A percentile compares a stretch with the other conserved stretches of the same genome.
Conservation (phyloP, 192 early-diverging fungal genomes). For the Phlyctochytrium arcticum region DNA sequence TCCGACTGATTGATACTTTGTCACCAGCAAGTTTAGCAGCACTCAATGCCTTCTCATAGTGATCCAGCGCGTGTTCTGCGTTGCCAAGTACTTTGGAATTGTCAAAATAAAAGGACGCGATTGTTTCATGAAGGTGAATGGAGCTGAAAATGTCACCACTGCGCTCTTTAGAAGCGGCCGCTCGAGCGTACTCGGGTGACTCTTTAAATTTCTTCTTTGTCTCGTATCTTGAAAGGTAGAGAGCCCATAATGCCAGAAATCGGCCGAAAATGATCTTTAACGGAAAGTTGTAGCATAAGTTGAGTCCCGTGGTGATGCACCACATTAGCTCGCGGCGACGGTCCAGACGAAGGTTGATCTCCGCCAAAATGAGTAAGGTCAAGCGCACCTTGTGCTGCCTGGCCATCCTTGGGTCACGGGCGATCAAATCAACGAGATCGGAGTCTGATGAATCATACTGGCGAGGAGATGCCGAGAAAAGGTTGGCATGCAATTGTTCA, state of each 20-base stretch:
- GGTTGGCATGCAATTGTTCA: neutral
- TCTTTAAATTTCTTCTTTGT: neutral
- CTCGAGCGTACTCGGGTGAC: neutral
- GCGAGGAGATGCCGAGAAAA: neutral
- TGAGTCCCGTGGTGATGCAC: constrained; percentile 33
- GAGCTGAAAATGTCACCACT: neutral
- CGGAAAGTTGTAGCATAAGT: constrained; percentile 39
- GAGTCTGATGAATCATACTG: neutral
- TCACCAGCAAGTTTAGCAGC: constrained; percentile 29
- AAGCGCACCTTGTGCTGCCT: constrained; percentile 26
- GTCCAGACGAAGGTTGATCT: constrained; percentile 28
- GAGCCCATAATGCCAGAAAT: constrained; percentile 32
- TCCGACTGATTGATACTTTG: constrained; percentile 17
- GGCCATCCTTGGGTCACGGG: neutral
- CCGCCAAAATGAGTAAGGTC: constrained; percentile 24
- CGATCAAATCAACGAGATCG: constrained; percentile 3
- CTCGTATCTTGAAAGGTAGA: neutral
- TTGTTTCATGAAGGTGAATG: neutral
- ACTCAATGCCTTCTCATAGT: neutral
- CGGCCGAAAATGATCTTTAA: constrained; percentile 32
- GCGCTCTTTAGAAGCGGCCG: neutral
- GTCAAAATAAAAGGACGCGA: neutral
- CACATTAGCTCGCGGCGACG: constrained; percentile 17
- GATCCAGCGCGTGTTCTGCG: neutral
- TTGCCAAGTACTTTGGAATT: too few relatives aligned